Percentiles rank a stretch among this genome's conserved stretches.
Evolutionary conservation across 2,329 filamentous ascomycete species (phyloP).

Genomic region (Fusarium bactridioides): DNA sequence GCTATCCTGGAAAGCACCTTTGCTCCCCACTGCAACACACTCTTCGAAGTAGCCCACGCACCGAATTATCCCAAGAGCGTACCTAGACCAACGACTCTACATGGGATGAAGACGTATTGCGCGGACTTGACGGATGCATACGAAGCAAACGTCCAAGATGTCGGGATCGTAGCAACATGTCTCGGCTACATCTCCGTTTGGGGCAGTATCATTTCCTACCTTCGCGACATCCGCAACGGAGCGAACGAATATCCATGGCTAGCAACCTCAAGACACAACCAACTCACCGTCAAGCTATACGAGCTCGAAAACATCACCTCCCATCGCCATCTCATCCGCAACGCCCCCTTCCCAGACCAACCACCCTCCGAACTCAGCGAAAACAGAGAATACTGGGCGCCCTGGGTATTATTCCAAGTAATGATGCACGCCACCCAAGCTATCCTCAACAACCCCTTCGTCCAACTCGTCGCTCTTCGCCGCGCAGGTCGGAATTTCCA

Average conservation of each 20-base stretch:
- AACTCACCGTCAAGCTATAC: conserved; percentile 34
- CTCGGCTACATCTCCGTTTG: conserved; percentile 16
- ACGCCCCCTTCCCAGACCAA: conserved; percentile 34
- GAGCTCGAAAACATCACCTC: conserved; percentile 31
- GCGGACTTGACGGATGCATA: conserved; percentile 34
- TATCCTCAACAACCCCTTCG: conserved; percentile 33
- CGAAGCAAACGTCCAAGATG: conserved; percentile 18
- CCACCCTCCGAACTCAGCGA: neutral
- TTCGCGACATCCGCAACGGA: conserved; percentile 29
- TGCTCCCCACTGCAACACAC: conserved; percentile 4
- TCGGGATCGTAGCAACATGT: conserved; percentile 6
- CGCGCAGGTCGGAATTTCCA: conserved; percentile 22
- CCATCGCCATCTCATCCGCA: conserved; percentile 29
- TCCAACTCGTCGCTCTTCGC: conserved; percentile 35
- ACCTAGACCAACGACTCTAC: conserved; percentile 1
- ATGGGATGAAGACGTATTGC: conserved; percentile 28
- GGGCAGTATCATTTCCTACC: conserved; percentile 30
- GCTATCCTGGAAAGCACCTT: conserved; percentile 24
- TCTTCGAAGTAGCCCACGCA: neutral
- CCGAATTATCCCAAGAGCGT: conserved; percentile 28
- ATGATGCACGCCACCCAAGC: conserved; percentile 36
- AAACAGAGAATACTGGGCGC: conserved; percentile 34
- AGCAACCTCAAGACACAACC: conserved; percentile 20
- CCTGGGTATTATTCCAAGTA: conserved; percentile 35
- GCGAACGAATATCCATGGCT: conserved; percentile 34